Evolutionary conservation across 1,139 yeast species (phyloP).

Genomic region (Tardiomyces digboiensis): DNA sequence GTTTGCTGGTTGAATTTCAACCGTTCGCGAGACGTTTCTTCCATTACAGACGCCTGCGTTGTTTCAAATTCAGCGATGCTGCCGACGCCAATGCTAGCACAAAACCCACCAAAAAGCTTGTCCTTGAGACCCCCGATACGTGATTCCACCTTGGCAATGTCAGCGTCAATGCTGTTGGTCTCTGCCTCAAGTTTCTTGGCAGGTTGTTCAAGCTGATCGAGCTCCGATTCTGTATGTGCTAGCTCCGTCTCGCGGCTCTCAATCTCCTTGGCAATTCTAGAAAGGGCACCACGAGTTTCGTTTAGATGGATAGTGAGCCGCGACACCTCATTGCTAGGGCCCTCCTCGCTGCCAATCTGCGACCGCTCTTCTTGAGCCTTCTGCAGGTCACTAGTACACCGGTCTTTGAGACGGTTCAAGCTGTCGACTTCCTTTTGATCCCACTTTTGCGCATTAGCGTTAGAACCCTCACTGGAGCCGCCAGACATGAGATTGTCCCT

Average conservation of each 20-base stretch:
- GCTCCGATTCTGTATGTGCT: slow-evolving; percentile 33
- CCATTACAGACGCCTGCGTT: slow-evolving; percentile 13
- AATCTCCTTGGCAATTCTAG: background rate
- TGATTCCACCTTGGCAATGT: slow-evolving; percentile 9
- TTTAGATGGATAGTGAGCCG: background rate
- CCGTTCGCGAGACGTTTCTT: slow-evolving; percentile 55
- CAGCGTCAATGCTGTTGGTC: slow-evolving; percentile 2
- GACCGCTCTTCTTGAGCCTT: background rate
- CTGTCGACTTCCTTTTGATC: slow-evolving; percentile 37
- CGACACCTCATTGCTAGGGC: background rate
- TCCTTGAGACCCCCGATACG: slow-evolving; percentile 16
- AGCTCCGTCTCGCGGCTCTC: slow-evolving; percentile 49
- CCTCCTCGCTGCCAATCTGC: background rate
- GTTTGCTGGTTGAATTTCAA: slow-evolving; percentile 53
- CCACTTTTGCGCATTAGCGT: slow-evolving; percentile 1
- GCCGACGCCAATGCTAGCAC: slow-evolving; percentile 41
- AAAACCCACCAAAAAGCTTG: slow-evolving; percentile 44
- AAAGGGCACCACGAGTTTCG: background rate
- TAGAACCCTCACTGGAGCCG: slow-evolving; percentile 36
- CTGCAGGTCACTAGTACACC: background rate
- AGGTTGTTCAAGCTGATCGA: slow-evolving; percentile 6
- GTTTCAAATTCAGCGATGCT: slow-evolving; percentile 56
- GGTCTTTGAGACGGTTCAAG: slow-evolving; percentile 39
- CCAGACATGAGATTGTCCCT: slow-evolving; percentile 91
- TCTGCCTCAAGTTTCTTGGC: slow-evolving; percentile 15